Conservation (phyloP, 768 basidiomycete species). For the Calocera viscosa region DNA sequence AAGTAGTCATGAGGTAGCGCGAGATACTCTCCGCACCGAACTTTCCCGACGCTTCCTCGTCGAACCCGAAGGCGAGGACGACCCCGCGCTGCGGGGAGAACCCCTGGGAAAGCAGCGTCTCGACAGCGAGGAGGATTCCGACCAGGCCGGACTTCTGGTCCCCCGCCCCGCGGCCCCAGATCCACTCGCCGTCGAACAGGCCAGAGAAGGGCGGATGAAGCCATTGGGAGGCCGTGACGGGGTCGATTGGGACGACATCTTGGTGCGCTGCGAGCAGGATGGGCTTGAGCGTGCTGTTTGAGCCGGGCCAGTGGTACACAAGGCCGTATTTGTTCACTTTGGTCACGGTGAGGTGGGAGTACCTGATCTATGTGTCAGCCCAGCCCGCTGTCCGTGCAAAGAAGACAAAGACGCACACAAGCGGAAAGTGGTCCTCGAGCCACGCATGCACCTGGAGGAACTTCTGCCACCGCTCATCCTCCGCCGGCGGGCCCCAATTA, state of each 20-base stretch:
- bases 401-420: slow-evolving; percentile 34
- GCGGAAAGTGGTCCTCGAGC: slow-evolving; percentile 45
- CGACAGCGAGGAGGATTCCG: slow-evolving; percentile 36
- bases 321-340: slow-evolving; percentile 68
- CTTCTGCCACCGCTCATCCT: slow-evolving; percentile 36
- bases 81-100: slow-evolving; percentile 54
- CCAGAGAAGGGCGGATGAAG: slow-evolving; percentile 22
- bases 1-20: slow-evolving; percentile 39
- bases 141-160: slow-evolving; percentile 26
- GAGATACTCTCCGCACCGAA: slow-evolving; percentile 34
- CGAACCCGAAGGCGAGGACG: slow-evolving; percentile 52
- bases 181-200: slow-evolving; percentile 20
- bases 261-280: slow-evolving; percentile 57
- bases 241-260: slow-evolving; percentile 59
- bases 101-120: slow-evolving; percentile 48
- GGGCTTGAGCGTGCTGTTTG: slow-evolving; percentile 50
- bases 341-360: slow-evolving; percentile 45
- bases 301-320: slow-evolving; percentile 61
- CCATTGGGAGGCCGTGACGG: slow-evolving; percentile 45
- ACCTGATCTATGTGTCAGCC: slow-evolving; percentile 29
- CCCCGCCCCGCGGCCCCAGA: slow-evolving; percentile 25
- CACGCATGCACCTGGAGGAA: slow-evolving; percentile 46
- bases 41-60: slow-evolving; percentile 44
- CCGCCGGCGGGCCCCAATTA: not conserved
- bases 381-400: not conserved